These are phyloP conservation scores for Neonectria coccinea DNA, from an alignment of 2,329 filamentous ascomycete genomes.

Conservation along the genomic window DNA sequence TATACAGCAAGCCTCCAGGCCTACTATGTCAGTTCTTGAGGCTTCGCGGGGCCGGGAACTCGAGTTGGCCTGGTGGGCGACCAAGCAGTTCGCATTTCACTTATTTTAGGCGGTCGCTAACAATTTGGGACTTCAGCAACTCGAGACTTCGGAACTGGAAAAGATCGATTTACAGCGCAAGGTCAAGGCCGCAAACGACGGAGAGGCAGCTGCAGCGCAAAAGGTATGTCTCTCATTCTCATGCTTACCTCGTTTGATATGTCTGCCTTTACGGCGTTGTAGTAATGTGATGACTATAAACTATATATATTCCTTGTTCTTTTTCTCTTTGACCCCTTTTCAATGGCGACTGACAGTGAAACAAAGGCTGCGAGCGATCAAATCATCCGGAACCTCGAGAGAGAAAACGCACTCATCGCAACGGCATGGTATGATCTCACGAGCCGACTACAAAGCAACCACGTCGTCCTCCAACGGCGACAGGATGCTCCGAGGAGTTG, in stretches of 20 bases:
- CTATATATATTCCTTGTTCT: neutral
- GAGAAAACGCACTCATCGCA: conserved; percentile 82
- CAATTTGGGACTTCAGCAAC: conserved; percentile 58
- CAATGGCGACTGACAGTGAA: conserved; percentile 24
- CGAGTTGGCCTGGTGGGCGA: conserved; percentile 5
- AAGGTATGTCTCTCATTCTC: conserved; percentile 59
- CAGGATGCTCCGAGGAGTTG: conserved; percentile 83
- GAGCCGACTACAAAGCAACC: conserved; percentile 83
- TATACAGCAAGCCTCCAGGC: neutral
- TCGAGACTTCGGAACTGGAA: conserved; percentile 68
- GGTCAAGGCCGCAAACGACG: conserved; percentile 64
- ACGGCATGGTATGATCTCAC: conserved; percentile 91
- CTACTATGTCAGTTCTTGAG: too few species aligned
- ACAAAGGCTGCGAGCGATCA: conserved; percentile 63
- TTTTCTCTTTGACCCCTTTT: neutral
- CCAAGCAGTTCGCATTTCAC: neutral
- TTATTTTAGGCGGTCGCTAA: conserved; percentile 29
- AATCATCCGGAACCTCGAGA: conserved; percentile 75
- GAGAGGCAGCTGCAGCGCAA: conserved; percentile 61
- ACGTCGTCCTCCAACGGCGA: conserved; percentile 80
- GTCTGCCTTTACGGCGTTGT: neutral
- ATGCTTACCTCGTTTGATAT: neutral
- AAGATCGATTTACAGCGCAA: conserved; percentile 67
- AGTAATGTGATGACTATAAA: neutral
- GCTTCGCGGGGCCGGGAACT: neutral